Evolutionary conservation across 176 grass and related monocot genomes (phyloP).

Genomic region (Poa annua): DNA sequence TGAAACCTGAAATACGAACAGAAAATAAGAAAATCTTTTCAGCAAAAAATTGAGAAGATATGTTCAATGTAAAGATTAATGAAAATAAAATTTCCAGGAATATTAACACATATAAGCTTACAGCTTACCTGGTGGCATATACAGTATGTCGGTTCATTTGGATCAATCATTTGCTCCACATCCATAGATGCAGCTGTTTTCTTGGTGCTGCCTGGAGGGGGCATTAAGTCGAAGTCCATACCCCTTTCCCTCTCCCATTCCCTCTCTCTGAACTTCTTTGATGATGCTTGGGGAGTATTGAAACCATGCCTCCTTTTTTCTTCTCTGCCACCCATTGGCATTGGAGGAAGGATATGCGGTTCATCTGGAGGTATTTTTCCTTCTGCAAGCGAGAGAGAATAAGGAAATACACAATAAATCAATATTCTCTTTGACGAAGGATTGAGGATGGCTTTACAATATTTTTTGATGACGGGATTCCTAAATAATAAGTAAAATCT

Average conservation of each 20-base stretch:
- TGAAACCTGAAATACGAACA: slow-evolving; percentile 67
- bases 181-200: slow-evolving; percentile 68
- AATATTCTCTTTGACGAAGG: slow-evolving; percentile 28
- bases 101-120: slow-evolving; percentile 24
- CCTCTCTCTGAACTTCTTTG: slow-evolving; percentile 82
- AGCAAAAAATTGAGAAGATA: slow-evolving; percentile 29
- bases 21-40: slow-evolving; percentile 6
- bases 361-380: slow-evolving; percentile 89
- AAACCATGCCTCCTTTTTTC: slow-evolving; percentile 75
- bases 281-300: slow-evolving; percentile 72
- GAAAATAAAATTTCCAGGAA: slow-evolving; percentile 9
- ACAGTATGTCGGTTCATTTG: slow-evolving; percentile 96
- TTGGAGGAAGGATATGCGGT: slow-evolving; percentile 71
- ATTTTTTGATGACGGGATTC: background rate
- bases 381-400: slow-evolving; percentile 62
- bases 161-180: slow-evolving; percentile 82
- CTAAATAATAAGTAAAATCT: slow-evolving; percentile 21
- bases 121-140: slow-evolving; percentile 93
- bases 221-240: slow-evolving; percentile 95
- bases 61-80: slow-evolving; percentile 25
- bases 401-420: background rate
- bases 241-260: slow-evolving; percentile 88
- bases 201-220: slow-evolving; percentile 92
- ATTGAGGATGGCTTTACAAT: background rate
- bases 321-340: slow-evolving; percentile 61